Evolutionary conservation across 2,329 filamentous ascomycete genomes (phyloP).

Genomic region (Cercospora zeina): DNA sequence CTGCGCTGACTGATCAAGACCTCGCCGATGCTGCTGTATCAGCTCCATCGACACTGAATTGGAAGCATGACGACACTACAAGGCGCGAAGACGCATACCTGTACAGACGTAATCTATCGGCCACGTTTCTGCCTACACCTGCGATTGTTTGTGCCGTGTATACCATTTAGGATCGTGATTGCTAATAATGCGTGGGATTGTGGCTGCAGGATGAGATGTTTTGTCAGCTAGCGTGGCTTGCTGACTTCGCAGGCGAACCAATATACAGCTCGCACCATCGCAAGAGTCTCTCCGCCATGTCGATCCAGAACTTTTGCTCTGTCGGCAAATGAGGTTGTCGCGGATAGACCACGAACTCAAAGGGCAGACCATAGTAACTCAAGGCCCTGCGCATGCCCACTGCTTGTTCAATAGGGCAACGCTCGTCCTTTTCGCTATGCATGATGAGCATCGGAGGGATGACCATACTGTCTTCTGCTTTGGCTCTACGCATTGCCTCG

Average conservation of each 20-base stretch:
- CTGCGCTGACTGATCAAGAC: background rate
- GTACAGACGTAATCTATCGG: background rate
- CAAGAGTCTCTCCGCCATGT: conserved; percentile 23
- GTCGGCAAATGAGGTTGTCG: conserved; percentile 38
- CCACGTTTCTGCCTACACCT: background rate
- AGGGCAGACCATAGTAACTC: conserved; percentile 34
- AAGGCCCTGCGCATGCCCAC: conserved; percentile 40
- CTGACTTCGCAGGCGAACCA: conserved; percentile 10
- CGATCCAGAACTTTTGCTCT: conserved; percentile 35
- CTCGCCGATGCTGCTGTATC: background rate
- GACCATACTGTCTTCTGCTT: conserved; percentile 17
- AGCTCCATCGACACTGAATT: background rate
- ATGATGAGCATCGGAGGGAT: conserved; percentile 42
- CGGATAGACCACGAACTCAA: conserved; percentile 43
- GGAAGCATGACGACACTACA: background rate
- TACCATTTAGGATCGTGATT: background rate
- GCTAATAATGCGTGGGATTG: background rate
- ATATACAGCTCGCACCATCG: conserved; percentile 28
- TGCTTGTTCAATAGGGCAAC: conserved; percentile 42
- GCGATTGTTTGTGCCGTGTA: background rate
- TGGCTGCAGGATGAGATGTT: background rate
- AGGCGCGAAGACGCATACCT: background rate
- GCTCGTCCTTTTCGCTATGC: conserved; percentile 40
- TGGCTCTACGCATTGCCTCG: conserved; percentile 27
- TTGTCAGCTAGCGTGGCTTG: conserved; percentile 11